Conservation (phyloP, 306 rosid species). For the Quercus ilex region DNA sequence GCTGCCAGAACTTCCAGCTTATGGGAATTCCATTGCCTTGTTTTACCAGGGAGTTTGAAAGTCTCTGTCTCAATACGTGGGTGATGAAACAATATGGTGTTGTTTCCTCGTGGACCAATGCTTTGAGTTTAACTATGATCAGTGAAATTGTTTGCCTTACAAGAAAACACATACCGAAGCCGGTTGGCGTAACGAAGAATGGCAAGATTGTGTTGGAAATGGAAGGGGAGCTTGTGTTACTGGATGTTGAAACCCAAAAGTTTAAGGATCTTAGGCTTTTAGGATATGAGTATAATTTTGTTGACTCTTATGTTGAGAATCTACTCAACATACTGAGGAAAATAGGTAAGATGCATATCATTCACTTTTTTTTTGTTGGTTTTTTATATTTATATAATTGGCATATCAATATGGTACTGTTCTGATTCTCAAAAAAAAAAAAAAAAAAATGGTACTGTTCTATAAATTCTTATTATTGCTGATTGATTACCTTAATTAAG, state of each 20-base stretch:
- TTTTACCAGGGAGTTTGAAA: neutral
- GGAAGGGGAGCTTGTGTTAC: neutral
- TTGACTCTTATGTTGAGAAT: constrained; percentile 26
- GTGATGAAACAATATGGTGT: constrained; percentile 30
- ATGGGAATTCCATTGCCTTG: constrained; percentile 4
- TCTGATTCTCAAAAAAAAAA: too few species aligned
- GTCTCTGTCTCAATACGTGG: neutral
- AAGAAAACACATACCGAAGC: neutral
- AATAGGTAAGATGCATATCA: too few species aligned
- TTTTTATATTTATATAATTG: too few species aligned
- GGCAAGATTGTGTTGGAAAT: constrained; percentile 8
- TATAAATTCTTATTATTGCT: too few species aligned
- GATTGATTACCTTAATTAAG: too few species aligned
- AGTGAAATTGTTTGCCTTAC: too few species aligned
- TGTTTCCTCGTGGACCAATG: constrained; percentile 24
- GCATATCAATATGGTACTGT: too few species aligned
- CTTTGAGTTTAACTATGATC: neutral
- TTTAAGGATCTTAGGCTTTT: constrained; percentile 6
- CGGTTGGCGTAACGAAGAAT: neutral
- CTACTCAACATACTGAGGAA: neutral
- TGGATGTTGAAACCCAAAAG: neutral
- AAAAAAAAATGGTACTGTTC: too few species aligned
- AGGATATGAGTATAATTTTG: neutral
- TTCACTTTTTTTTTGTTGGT: too few species aligned
- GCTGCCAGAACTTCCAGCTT: constrained; percentile 1